These are phyloP conservation scores for Suillus discolor DNA, from an alignment of 768 basidiomycete genomes.

Conservation along the genomic window DNA sequence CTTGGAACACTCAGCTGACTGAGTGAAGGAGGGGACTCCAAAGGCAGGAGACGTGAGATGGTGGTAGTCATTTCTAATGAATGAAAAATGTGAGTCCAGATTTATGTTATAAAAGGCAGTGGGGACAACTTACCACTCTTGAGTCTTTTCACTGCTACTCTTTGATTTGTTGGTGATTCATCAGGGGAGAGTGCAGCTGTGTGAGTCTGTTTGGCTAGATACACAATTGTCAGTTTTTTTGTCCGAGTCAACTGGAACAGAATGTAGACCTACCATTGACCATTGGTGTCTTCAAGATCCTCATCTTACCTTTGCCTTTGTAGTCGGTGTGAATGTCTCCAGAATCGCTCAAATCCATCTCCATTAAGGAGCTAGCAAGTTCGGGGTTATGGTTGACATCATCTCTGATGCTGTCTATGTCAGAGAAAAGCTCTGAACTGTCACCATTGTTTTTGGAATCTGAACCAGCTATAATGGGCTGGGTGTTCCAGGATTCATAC, in stretches of 20 bases:
- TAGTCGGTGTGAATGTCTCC: not conserved
- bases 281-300: not conserved
- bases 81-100: not conserved
- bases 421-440: not conserved
- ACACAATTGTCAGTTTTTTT: not conserved
- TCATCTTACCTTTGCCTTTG: not conserved
- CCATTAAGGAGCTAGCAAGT: slow-evolving; percentile 1
- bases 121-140: not conserved
- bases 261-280: not conserved
- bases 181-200: not conserved
- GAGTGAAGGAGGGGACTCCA: not conserved
- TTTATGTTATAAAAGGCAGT: not conserved
- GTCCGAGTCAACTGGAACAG: not conserved
- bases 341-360: not conserved
- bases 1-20: not conserved
- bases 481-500: not conserved
- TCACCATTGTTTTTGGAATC: not conserved
- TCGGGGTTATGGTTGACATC: not conserved
- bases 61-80: not conserved
- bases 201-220: not conserved
- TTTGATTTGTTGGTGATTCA: not conserved
- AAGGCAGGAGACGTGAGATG: not conserved
- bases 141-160: not conserved
- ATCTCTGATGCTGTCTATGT: not conserved
- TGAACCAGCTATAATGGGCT: not conserved